Percentiles rank a stretch among this genome's conserved stretches.
These are phyloP conservation scores for Tetrahymena borealis DNA, from an alignment of 73 alveolate genomes.

Conservation along the genomic window DNA sequence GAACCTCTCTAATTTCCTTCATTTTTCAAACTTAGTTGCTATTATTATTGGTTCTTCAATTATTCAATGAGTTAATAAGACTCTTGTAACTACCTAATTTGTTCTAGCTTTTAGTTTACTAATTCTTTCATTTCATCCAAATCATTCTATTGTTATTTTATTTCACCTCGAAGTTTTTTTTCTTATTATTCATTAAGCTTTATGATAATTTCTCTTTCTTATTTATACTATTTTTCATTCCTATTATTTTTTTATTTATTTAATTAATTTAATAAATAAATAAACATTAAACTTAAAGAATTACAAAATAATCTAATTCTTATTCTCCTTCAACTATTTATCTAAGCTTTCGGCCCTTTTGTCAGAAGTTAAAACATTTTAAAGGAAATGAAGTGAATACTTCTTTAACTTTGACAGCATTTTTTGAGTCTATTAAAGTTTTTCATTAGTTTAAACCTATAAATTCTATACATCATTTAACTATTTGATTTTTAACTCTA, in stretches of 20 bases:
- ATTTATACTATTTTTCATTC: constrained; percentile 1
- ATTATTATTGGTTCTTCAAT: not conserved
- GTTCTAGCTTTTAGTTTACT: not conserved
- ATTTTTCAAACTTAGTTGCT: too few species aligned
- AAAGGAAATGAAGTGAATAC: too few species aligned
- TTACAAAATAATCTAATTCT: too few species aligned
- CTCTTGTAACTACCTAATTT: not conserved
- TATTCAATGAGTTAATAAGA: not conserved
- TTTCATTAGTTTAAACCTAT: too few species aligned
- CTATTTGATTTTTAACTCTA: not conserved
- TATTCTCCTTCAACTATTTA: too few species aligned
- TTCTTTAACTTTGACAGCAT: too few species aligned
- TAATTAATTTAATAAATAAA: too few species aligned
- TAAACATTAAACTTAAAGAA: too few species aligned
- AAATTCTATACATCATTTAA: not conserved
- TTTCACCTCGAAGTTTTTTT: not conserved
- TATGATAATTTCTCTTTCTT: not conserved
- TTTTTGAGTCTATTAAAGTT: too few species aligned
- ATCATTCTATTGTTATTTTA: not conserved
- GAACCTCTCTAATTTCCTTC: too few species aligned
- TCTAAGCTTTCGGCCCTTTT: too few species aligned
- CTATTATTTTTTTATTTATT: not conserved
- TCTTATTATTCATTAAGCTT: not conserved
- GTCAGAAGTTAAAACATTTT: too few species aligned
- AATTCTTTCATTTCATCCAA: not conserved